Base-by-base conservation (phyloP, 2,329 filamentous ascomycete species). In the Fonsecaea erecta region DNA sequence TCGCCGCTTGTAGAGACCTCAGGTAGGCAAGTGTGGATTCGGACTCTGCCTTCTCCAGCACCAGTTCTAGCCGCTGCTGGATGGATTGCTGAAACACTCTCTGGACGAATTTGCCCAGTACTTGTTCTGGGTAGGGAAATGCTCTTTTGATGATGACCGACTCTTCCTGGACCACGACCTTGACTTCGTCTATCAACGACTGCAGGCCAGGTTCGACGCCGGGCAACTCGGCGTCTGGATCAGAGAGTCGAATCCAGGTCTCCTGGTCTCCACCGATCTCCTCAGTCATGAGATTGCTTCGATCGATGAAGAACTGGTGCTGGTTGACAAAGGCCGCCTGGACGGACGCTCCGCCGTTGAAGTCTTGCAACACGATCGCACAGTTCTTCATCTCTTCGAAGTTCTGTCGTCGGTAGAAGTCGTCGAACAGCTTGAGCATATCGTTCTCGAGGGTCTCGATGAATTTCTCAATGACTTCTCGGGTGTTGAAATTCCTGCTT, bases 351-450 rank as follows among this genome's bases (percentile, higher is more conserved):
- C 95, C 95, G 59, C 95, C 93, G 76, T 94, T 97, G 83, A 99
- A 99, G 78, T 98, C 95, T 75, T 95, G 86, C 68, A 99, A 82
- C 48, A 97, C 95, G 73, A 91, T 91, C 61, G 96, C 92, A 76
- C 95, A 99, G 76, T 98, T 95, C 80, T 92, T 90, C 96, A 99
- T 99, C 73, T 96, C 93, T 71, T 97, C 92, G 74, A 96, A 97
- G 78, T 98, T 97, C 73, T 96, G 93, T 71, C 90, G 88, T 69
- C 93, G 86, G 77, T 98, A 98, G 81, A 94, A 97, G 75, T 96
- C 92, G 81, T 99, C 96, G 79, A 99, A 99, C 74, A 97, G 94
- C 76, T 93, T 92, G 66, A 99, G 81, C 43, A 99, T 82, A 74
- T 99, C 95, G 75, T 98, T 96, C 78, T 99, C 95, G 64, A 99